Percentiles rank a stretch among this genome's conserved stretches.
These are phyloP conservation scores for Colletotrichum paranaense DNA, from an alignment of 2,329 filamentous ascomycete genomes.

Conservation along the genomic window DNA sequence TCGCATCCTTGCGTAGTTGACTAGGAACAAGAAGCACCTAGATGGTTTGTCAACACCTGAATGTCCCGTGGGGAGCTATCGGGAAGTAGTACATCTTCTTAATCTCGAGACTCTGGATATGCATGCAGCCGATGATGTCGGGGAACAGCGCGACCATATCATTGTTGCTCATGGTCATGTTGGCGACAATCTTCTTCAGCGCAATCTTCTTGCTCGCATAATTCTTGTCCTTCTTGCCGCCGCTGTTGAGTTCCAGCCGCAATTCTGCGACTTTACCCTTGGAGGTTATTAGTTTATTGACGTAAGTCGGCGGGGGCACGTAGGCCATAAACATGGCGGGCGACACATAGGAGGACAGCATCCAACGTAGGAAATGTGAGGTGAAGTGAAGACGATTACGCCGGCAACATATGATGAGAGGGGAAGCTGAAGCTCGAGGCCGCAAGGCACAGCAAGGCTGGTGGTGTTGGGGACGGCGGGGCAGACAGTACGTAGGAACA, in stretches of 20 bases:
- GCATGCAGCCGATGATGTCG: conserved; percentile 96
- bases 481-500: background rate
- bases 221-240: conserved; percentile 98
- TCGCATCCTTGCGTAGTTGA: conserved; percentile 96
- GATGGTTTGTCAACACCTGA: background rate
- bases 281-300: conserved; percentile 63
- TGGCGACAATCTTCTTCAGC: conserved; percentile 98
- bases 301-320: conserved; percentile 55
- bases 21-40: conserved; percentile 97
- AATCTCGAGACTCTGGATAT: conserved; percentile 93
- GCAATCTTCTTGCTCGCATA: conserved; percentile 95
- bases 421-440: conserved; percentile 7
- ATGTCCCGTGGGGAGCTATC: background rate
- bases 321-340: conserved; percentile 66
- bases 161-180: conserved; percentile 99
- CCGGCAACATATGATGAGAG: background rate
- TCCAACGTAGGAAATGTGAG: background rate
- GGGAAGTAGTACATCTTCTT: conserved; percentile 89
- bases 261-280: conserved; percentile 99
- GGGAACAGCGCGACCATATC: conserved; percentile 98
- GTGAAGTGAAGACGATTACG: background rate
- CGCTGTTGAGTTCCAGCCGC: conserved; percentile 91
- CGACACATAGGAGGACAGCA: conserved; percentile 19
- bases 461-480: background rate
- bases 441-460: background rate